Conservation (phyloP, 805 yeast species). For the Zygotorulaspora sp. region DNA sequence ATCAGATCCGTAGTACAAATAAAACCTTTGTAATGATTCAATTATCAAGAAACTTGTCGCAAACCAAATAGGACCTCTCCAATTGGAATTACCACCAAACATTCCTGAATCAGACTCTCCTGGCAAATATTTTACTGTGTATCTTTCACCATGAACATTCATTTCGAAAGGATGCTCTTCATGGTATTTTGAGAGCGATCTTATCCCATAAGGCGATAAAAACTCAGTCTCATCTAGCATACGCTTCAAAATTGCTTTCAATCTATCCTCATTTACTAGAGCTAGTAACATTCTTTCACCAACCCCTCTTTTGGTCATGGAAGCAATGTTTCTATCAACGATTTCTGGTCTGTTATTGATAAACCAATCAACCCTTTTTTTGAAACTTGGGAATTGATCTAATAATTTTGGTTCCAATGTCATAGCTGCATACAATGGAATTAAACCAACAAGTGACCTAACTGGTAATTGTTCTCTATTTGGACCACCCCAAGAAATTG, state of each 20-base stretch:
- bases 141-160: constrained; percentile 73
- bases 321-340: constrained; percentile 79
- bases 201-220: constrained; percentile 75
- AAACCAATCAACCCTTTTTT: constrained; percentile 80
- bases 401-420: constrained; percentile 83
- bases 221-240: constrained; percentile 87
- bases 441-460: constrained; percentile 83
- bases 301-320: constrained; percentile 72
- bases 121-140: constrained; percentile 68
- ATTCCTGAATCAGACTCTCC: constrained; percentile 90
- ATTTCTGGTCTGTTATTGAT: constrained; percentile 62
- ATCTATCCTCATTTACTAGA: constrained; percentile 73
- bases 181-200: constrained; percentile 84
- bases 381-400: constrained; percentile 74
- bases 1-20: constrained; percentile 80
- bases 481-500: constrained; percentile 76
- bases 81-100: constrained; percentile 94
- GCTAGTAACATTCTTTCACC: constrained; percentile 79
- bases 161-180: constrained; percentile 78
- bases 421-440: constrained; percentile 84
- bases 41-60: constrained; percentile 83
- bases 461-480: constrained; percentile 70
- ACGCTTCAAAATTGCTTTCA: constrained; percentile 65
- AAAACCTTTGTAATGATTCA: constrained; percentile 83
- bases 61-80: constrained; percentile 98